These are phyloP conservation scores for Candida awuae DNA, from an alignment of 805 yeast species.

Conservation along the genomic window DNA sequence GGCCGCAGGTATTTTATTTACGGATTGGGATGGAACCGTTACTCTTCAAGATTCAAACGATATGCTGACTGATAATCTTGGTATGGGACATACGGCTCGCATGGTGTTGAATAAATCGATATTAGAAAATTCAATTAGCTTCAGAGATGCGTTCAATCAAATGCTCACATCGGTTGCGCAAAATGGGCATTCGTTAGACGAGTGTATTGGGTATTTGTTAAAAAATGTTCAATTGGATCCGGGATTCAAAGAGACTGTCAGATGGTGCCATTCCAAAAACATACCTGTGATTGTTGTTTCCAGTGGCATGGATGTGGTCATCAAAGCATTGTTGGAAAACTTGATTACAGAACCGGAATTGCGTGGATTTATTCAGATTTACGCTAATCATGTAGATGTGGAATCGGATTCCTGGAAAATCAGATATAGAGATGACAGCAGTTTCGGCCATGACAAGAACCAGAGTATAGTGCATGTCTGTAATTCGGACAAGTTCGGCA, in stretches of 20 bases:
- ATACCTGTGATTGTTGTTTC: conserved; percentile 86
- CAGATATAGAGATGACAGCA: conserved; percentile 73
- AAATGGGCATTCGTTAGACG: conserved; percentile 42
- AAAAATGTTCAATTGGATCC: conserved; percentile 73
- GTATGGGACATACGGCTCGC: conserved; percentile 71
- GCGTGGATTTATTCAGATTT: conserved; percentile 51
- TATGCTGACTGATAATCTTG: conserved; percentile 77
- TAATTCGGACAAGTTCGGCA: conserved; percentile 19
- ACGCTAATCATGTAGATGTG: conserved; percentile 53
- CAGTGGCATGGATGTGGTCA: conserved; percentile 91
- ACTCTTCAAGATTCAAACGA: conserved; percentile 94
- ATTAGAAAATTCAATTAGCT: conserved; percentile 55
- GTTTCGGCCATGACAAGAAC: conserved; percentile 94
- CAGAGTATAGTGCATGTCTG: conserved; percentile 54
- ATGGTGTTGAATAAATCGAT: conserved; percentile 62
- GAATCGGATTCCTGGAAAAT: conserved; percentile 63
- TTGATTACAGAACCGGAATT: conserved; percentile 35
- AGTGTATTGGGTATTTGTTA: conserved; percentile 66
- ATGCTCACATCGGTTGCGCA: conserved; percentile 79
- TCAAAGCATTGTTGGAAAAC: conserved; percentile 62
- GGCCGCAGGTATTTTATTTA: conserved; percentile 54
- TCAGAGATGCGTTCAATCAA: conserved; percentile 73
- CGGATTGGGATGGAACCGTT: conserved; percentile 98
- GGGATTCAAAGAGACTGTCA: conserved; percentile 75
- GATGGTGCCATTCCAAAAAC: conserved; percentile 63